Evolutionary conservation across 148 eudicot species (phyloP).

Genomic region (Cornus kousa): DNA sequence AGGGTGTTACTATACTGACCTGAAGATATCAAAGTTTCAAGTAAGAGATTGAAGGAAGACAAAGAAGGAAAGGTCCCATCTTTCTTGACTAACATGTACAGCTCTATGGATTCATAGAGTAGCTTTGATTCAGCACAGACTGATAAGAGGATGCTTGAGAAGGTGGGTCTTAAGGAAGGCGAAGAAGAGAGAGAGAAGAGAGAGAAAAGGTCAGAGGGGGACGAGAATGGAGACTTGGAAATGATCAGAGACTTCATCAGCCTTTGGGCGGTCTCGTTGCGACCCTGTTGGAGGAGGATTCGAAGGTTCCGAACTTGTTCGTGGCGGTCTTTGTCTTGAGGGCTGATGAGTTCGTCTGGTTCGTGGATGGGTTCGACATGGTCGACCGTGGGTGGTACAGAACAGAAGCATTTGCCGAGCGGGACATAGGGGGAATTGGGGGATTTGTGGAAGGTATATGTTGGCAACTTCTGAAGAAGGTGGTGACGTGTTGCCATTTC

Average conservation of each 20-base stretch:
- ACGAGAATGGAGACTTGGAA: constrained; percentile 30
- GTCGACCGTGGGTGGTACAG: not conserved
- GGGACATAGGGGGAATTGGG: not conserved
- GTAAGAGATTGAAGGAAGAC: constrained; percentile 42
- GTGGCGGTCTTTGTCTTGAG: constrained; percentile 13
- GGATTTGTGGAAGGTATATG: not conserved
- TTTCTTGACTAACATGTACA: constrained; percentile 35
- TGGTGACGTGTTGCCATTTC: constrained; percentile 2
- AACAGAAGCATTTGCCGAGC: not conserved
- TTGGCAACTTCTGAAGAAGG: constrained; percentile 5
- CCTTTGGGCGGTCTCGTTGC: constrained; percentile 48
- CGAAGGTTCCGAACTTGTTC: constrained; percentile 48
- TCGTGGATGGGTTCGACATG: not conserved
- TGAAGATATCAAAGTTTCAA: constrained; percentile 45
- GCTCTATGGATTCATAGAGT: constrained; percentile 34
- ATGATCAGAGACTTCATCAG: constrained; percentile 36
- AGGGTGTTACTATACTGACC: constrained; percentile 35
- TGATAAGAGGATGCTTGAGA: constrained; percentile 39
- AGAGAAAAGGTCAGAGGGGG: constrained; percentile 34
- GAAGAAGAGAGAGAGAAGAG: constrained; percentile 32
- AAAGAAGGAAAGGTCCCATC: constrained; percentile 47
- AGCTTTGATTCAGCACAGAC: constrained; percentile 50
- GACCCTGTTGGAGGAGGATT: constrained; percentile 42
- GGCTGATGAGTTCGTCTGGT: constrained; percentile 7
- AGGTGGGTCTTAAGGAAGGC: constrained; percentile 28